phyloP scores from a whole-genome alignment of 129 eudicot genomes.

The Artemisia argyi region DNA sequence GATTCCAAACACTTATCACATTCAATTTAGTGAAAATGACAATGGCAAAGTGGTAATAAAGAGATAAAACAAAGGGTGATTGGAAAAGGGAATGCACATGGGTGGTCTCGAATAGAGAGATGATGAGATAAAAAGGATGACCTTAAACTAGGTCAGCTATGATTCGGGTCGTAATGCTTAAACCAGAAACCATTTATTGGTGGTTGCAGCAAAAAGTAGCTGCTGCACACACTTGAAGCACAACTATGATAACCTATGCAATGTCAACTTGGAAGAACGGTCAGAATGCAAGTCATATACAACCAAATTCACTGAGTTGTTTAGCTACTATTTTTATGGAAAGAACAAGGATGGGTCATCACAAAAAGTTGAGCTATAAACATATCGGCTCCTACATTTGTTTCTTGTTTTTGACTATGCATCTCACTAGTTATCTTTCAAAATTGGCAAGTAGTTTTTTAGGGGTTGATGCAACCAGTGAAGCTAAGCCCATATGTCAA shows the following conservation, averaged over 20 bases:
- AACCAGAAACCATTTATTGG: no score
- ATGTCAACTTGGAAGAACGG: conserved; percentile 21
- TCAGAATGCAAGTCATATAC: conserved; percentile 22
- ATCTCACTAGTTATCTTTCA: not conserved
- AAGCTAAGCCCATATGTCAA: conserved; percentile 20
- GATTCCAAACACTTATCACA: no score
- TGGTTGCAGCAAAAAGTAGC: conserved; percentile 69
- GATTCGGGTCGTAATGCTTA: no score
- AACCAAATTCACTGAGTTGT: conserved; percentile 33
- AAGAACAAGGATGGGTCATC: conserved; percentile 33
- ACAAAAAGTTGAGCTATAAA: conserved; percentile 52
- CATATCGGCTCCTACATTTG: not conserved
- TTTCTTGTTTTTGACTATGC: conserved; percentile 13
- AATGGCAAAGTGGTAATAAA: no score
- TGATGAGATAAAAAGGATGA: no score
- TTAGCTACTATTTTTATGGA: conserved; percentile 38
- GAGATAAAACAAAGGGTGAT: no score
- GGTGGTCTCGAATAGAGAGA: no score
- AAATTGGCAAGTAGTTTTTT: conserved; percentile 16
- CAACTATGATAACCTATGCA: conserved; percentile 62
- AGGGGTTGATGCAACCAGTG: conserved; percentile 9
- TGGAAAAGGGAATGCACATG: no score
- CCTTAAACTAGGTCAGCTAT: no score
- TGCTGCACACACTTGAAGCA: conserved; percentile 76
- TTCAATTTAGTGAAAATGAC: no score